Evolutionary conservation across 805 yeast genomes (phyloP).

Genomic region (Starmera dryadoides): DNA sequence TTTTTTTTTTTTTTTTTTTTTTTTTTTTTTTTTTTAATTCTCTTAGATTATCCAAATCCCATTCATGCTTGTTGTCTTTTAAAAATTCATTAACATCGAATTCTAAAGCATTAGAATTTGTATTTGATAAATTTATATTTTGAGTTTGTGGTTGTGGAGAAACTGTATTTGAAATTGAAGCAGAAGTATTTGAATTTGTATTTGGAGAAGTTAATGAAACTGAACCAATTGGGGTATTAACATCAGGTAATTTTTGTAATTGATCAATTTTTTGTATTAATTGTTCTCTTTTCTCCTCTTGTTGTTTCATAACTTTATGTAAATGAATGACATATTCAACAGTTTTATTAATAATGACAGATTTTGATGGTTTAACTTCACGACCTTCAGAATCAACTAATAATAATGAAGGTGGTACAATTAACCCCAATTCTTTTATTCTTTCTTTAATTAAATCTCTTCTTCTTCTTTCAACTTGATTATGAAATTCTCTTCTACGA

Average conservation of each 20-base stretch:
- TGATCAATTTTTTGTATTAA: constrained; percentile 32
- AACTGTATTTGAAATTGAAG: neutral
- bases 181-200: neutral
- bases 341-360: constrained; percentile 65
- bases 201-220: constrained; percentile 1
- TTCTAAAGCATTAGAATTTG: neutral
- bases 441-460: constrained; percentile 86
- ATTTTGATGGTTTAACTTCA: constrained; percentile 79
- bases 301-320: constrained; percentile 50
- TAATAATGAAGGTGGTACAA: constrained; percentile 73
- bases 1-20: no score
- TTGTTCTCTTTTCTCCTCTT: constrained; percentile 38
- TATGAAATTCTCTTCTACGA: constrained; percentile 83
- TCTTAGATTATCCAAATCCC: neutral
- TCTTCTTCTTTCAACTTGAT: constrained; percentile 89
- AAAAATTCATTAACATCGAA: constrained; percentile 1
- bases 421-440: constrained; percentile 72
- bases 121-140: neutral
- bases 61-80: neutral
- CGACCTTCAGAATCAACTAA: constrained; percentile 34
- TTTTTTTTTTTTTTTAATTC: no score
- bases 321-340: constrained; percentile 74
- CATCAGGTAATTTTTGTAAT: constrained; percentile 20
- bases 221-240: constrained; percentile 4
- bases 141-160: neutral